phyloP scores from a whole-genome alignment of 2,329 filamentous ascomycete species.

The Penicillium crustosum region DNA sequence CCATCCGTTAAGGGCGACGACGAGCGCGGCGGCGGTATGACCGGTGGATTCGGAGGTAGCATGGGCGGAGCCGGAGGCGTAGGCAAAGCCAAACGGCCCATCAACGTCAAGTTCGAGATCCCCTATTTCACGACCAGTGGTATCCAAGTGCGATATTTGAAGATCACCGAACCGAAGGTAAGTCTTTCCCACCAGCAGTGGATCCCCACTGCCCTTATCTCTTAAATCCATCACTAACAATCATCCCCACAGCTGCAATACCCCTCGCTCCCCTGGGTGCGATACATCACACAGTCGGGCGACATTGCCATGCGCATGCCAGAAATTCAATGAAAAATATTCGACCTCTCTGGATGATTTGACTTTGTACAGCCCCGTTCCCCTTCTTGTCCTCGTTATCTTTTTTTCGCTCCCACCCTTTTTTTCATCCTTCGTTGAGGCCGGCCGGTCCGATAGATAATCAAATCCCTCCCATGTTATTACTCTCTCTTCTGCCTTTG shows the following conservation, averaged over 20 bases:
- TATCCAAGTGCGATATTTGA: slow-evolving; percentile 96
- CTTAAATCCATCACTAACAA: slow-evolving; percentile 5
- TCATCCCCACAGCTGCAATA: slow-evolving; percentile 79
- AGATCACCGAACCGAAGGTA: slow-evolving; percentile 99
- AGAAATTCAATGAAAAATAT: slow-evolving; percentile 68
- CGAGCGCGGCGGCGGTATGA: slow-evolving; percentile 95
- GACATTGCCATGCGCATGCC: slow-evolving; percentile 94
- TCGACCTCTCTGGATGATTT: slow-evolving; percentile 13
- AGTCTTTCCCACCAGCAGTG: slow-evolving; percentile 32
- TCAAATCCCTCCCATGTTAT: slow-evolving; percentile 19
- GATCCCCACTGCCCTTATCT: neutral
- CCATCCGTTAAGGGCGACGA: slow-evolving; percentile 94
- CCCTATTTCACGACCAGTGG: slow-evolving; percentile 99
- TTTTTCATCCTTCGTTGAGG: slow-evolving; percentile 21
- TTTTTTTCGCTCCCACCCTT: slow-evolving; percentile 5
- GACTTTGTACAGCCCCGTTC: slow-evolving; percentile 24
- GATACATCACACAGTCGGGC: slow-evolving; percentile 97
- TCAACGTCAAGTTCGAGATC: slow-evolving; percentile 99
- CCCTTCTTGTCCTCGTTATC: slow-evolving; percentile 1
- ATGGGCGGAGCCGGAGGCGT: slow-evolving; percentile 83
- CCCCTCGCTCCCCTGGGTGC: slow-evolving; percentile 92
- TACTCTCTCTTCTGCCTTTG: slow-evolving; percentile 4
- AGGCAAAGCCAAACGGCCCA: slow-evolving; percentile 89
- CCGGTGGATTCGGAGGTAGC: slow-evolving; percentile 91
- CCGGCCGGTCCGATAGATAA: slow-evolving; percentile 33